Percentiles rank a stretch among this genome's conserved stretches.
Conservation (phyloP, 495 filamentous ascomycete species). For the Lindgomyces ingoldianus region DNA sequence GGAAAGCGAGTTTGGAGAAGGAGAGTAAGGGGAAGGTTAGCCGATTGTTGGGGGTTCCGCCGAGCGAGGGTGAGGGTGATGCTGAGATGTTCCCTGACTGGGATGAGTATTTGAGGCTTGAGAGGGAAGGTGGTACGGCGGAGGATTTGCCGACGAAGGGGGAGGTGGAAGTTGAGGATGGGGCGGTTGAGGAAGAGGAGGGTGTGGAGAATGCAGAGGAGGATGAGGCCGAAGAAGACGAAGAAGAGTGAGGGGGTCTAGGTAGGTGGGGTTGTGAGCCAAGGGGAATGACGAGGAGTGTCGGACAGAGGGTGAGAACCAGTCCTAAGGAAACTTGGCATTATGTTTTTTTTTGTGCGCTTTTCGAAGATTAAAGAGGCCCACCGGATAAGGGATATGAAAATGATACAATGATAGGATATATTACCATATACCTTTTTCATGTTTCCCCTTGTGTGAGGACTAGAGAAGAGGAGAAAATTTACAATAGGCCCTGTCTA, state of each 20-base stretch:
- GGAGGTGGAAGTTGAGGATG: constrained; percentile 24
- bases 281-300: background rate
- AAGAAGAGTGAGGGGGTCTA: no score
- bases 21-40: constrained; percentile 78
- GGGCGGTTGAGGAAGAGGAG: constrained; percentile 27
- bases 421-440: no score
- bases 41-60: constrained; percentile 80
- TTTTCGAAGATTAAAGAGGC: no score
- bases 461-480: no score
- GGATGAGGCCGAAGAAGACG: constrained; percentile 12
- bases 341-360: no score
- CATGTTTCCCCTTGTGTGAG: no score
- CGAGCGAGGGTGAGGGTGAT: constrained; percentile 64
- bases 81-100: constrained; percentile 94
- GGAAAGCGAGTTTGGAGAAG: constrained; percentile 81
- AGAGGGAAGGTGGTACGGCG: constrained; percentile 61
- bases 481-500: no score
- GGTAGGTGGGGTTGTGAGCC: no score
- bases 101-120: constrained; percentile 83
- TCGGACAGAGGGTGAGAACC: background rate
- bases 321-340: no score
- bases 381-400: background rate
- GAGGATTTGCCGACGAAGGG: constrained; percentile 30
- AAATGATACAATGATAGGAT: background rate
- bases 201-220: constrained; percentile 36